Base-by-base conservation (phyloP, 805 yeast genomes). In the Hermanozyma aechmeae region DNA sequence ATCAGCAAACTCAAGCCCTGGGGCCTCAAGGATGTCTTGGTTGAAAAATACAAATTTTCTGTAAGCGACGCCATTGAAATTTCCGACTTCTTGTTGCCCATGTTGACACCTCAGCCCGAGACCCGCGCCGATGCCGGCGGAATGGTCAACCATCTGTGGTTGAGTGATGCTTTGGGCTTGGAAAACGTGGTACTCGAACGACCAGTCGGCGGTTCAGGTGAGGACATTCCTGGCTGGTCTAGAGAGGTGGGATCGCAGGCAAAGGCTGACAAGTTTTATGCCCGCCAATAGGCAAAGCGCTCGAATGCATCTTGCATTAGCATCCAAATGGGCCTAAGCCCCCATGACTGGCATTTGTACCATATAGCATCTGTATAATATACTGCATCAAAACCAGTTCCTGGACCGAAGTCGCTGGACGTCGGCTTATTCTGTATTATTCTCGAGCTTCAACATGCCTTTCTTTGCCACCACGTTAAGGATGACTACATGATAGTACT, bases 41-140 rank as follows among this genome's bases (percentile, higher is more conserved):
- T 55, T 16, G 71, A 64, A 25, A 68, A 68, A 40, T 75, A 68
- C 45, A 67, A 68, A 40, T 59, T 71, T 34, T 52, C 51, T 12
- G 31, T 31, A 9, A 39, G 45, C 16, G 58, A 57, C 30, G 41
- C 51, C 13, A 49, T 68, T 24, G 79, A 75, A 32, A 69, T 92
- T 25, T 56, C 87, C 6, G 84, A 76, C 42, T 86, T 92, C 46
- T 56, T 92, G 37, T 51, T 71, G 26, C 96, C 96, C 6, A 84
- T 92, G 95, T 63, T 92, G 26, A 51, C 66, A 13, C 54, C 84
- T 13, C 83, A 79, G 50, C 97, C 98, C 2, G 77, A 71, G 34
- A 53, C 58, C 31, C 67, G 99, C 40, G 89, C 89, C 10, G 98
- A 92, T 58, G 97, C 97, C 2, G 98, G 97, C 13, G 96, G 96